Conservation (phyloP, 1,284 basidiomycete genomes). For the Ceratobasidium sp. region DNA sequence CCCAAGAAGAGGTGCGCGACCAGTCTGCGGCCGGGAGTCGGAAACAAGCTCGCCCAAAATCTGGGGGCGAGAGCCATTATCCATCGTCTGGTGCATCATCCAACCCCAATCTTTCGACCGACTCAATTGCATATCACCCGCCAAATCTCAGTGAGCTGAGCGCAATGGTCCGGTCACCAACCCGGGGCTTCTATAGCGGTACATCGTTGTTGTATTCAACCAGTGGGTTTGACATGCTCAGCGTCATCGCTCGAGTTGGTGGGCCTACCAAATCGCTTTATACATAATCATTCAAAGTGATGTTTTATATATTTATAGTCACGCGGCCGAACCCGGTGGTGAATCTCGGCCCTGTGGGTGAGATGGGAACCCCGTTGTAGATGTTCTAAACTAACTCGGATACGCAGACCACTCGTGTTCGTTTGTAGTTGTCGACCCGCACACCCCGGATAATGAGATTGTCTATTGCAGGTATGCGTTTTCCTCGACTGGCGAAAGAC, state of each 20-base stretch:
- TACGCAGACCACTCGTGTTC: slow-evolving; percentile 26
- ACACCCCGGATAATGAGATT: slow-evolving; percentile 33
- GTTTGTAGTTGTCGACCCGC: slow-evolving; percentile 34
- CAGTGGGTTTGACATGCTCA: slow-evolving; percentile 33
- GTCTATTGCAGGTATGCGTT: slow-evolving; percentile 26
- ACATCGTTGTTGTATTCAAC: slow-evolving; percentile 36
- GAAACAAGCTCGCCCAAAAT: neutral
- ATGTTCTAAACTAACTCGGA: neutral
- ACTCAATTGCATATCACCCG: slow-evolving; percentile 24
- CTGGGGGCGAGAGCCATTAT: neutral
- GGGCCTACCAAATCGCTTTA: neutral
- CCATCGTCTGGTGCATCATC: neutral
- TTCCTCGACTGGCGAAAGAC: neutral
- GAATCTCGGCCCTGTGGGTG: slow-evolving; percentile 36
- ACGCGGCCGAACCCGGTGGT: slow-evolving; percentile 33
- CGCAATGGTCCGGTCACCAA: slow-evolving; percentile 30
- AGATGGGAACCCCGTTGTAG: slow-evolving; percentile 11
- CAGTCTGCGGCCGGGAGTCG: neutral
- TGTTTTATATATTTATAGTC: slow-evolving; percentile 15
- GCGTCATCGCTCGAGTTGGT: slow-evolving; percentile 34
- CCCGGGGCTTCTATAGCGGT: slow-evolving; percentile 20
- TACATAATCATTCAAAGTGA: neutral
- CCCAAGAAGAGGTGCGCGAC: neutral
- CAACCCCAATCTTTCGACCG: neutral
- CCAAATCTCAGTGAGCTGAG: slow-evolving; percentile 27